phyloP scores from a whole-genome alignment of 495 filamentous ascomycete species.

The Aspergillus cristatus region DNA sequence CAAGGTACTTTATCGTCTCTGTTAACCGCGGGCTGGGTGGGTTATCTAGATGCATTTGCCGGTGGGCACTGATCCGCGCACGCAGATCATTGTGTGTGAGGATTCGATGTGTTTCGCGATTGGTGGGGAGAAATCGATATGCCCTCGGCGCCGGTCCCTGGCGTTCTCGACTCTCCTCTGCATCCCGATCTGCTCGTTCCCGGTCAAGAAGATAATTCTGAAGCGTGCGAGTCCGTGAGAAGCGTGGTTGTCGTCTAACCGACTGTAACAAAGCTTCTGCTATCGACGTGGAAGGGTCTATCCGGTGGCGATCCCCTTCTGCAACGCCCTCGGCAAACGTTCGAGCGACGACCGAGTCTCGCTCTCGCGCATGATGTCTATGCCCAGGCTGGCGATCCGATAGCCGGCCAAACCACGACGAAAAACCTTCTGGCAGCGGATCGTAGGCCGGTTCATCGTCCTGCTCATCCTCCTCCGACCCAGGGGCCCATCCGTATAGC shows the following conservation, averaged over 20 bases:
- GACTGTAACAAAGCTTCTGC: constrained; percentile 42
- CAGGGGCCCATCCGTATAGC: constrained; percentile 54
- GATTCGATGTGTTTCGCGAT: constrained; percentile 23
- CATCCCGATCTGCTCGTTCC: constrained; percentile 24
- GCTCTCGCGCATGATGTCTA: constrained; percentile 20
- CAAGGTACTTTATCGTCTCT: constrained; percentile 57
- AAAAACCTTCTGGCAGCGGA: constrained; percentile 15
- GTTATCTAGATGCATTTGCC: constrained; percentile 41
- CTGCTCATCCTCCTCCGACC: constrained; percentile 43
- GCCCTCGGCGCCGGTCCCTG: constrained; percentile 17
- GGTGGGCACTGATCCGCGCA: constrained; percentile 39
- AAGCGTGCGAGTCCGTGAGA: constrained; percentile 34
- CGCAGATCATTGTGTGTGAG: constrained; percentile 37
- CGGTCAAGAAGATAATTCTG: constrained; percentile 40
- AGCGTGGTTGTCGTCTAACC: constrained; percentile 36
- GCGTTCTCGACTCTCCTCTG: constrained; percentile 25
- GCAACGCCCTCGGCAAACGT: constrained; percentile 8
- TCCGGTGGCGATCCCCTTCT: constrained; percentile 13
- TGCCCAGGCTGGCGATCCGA: constrained; percentile 19
- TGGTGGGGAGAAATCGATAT: constrained; percentile 28
- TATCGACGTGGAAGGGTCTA: constrained; percentile 17
- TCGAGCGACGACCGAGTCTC: constrained; percentile 6
- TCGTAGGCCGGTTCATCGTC: constrained; percentile 24
- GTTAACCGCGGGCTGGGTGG: constrained; percentile 39
- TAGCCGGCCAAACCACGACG: constrained; percentile 19